Evolutionary conservation across 495 filamentous ascomycete genomes (phyloP).

Genomic region (Aspergillus heteromorphus): DNA sequence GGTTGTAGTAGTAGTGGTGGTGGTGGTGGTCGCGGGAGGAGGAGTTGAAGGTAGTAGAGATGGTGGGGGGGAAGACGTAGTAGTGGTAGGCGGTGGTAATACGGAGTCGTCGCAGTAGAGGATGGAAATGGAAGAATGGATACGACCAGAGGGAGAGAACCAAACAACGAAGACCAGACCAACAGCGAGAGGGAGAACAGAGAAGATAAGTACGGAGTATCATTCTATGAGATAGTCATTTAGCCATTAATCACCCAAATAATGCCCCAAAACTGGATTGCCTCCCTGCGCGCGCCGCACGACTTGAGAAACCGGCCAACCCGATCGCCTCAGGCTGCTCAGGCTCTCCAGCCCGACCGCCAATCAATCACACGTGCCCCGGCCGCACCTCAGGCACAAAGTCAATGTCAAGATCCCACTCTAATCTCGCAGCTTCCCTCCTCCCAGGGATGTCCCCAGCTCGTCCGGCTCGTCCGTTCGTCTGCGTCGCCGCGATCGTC

Average conservation of each 20-base stretch:
- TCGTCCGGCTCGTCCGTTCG: background rate
- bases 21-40: background rate
- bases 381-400: conserved; percentile 1
- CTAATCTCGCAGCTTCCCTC: background rate
- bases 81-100: no score
- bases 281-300: background rate
- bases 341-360: background rate
- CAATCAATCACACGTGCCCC: conserved; percentile 3
- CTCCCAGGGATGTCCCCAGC: no score
- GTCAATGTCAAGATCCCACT: background rate
- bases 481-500: background rate
- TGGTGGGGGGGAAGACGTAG: no score
- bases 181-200: background rate
- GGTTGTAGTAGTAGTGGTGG: no score
- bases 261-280: background rate
- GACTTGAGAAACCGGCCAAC: background rate
- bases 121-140: background rate
- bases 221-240: no score
- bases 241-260: no score
- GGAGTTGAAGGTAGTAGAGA: no score
- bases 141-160: background rate
- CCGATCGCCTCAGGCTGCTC: conserved; percentile 1
- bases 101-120: no score
- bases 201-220: no score
- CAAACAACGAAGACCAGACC: background rate